phyloP scores from a whole-genome alignment of 2,329 filamentous ascomycete genomes.

The Penicillium capsulatum region DNA sequence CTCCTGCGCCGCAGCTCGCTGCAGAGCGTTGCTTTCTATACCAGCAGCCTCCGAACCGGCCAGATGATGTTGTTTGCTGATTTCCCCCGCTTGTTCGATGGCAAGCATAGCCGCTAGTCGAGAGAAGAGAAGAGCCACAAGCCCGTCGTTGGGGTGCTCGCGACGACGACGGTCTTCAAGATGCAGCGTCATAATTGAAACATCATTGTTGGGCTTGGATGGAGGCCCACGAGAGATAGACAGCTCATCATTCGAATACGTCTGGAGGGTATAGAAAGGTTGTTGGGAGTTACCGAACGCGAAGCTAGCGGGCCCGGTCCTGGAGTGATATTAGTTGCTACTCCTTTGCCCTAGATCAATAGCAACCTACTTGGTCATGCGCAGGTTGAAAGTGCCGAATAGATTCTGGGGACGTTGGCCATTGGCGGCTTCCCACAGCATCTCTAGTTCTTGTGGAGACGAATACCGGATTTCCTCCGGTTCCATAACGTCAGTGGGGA shows the following conservation, averaged over 20 bases:
- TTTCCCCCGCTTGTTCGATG: constrained; percentile 43
- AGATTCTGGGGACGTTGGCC: constrained; percentile 37
- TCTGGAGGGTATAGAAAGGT: constrained; percentile 46
- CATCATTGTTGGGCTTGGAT: constrained; percentile 35
- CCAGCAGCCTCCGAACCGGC: constrained; percentile 40
- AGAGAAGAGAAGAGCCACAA: constrained; percentile 46
- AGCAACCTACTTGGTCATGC: constrained; percentile 38
- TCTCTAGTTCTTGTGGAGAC: constrained; percentile 37
- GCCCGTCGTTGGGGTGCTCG: constrained; percentile 40
- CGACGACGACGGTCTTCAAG: constrained; percentile 39
- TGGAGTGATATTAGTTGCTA: constrained; percentile 22
- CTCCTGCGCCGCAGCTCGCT: constrained; percentile 44
- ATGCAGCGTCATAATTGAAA: constrained; percentile 43
- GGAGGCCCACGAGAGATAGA: constrained; percentile 43
- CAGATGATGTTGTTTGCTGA: constrained; percentile 40
- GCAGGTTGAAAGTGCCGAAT: constrained; percentile 37
- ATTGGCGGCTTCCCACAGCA: constrained; percentile 46
- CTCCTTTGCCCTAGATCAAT: background rate
- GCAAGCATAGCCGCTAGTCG: constrained; percentile 48
- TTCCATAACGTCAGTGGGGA: constrained; percentile 36
- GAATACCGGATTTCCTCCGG: constrained; percentile 37
- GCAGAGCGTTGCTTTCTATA: constrained; percentile 43
- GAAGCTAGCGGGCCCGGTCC: constrained; percentile 41
- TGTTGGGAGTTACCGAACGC: constrained; percentile 40
- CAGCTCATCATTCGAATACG: constrained; percentile 42